phyloP scores from a whole-genome alignment of 2,329 filamentous ascomycete species.

The Aspergillus sp. region DNA sequence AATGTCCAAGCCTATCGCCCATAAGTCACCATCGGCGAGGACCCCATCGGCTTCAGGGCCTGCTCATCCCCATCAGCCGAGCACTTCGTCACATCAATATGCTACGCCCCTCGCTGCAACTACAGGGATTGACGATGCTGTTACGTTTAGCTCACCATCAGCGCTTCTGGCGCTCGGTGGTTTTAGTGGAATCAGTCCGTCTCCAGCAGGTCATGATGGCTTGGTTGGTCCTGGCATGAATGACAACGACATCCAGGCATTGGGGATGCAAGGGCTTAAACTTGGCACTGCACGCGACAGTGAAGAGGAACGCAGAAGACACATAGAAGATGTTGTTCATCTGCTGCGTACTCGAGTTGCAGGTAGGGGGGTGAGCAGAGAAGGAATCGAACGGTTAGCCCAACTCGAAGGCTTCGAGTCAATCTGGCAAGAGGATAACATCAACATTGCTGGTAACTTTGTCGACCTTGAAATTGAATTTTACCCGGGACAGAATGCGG shows the following conservation, averaged over 20 bases:
- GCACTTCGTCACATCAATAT: constrained; percentile 37
- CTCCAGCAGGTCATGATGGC: constrained; percentile 32
- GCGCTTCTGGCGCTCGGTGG: constrained; percentile 41
- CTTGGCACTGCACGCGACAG: constrained; percentile 32
- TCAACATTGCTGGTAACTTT: constrained; percentile 43
- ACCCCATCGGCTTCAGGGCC: constrained; percentile 38
- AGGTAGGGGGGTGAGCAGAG: constrained; percentile 40
- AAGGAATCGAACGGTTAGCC: constrained; percentile 38
- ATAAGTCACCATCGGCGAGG: constrained; percentile 42
- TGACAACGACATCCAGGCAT: constrained; percentile 33
- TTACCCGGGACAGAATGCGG: constrained; percentile 32
- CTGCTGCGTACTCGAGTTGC: constrained; percentile 35
- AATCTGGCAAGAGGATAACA: constrained; percentile 42
- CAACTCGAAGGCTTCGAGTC: constrained; percentile 42
- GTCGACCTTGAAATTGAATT: constrained; percentile 45
- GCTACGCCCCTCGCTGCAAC: constrained; percentile 38
- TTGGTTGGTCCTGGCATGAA: constrained; percentile 32
- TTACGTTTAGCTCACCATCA: constrained; percentile 42
- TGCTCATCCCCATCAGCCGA: constrained; percentile 28
- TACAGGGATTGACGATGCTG: constrained; percentile 34
- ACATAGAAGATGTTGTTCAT: constrained; percentile 38
- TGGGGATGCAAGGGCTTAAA: constrained; percentile 35
- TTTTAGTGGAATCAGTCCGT: constrained; percentile 37
- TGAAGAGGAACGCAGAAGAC: constrained; percentile 36
- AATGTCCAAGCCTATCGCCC: constrained; percentile 35